A percentile compares a stretch with the other conserved stretches of the same genome.
phyloP scores from a whole-genome alignment of 2,329 filamentous ascomycete genomes.

The Fusarium chlamydosporum region DNA sequence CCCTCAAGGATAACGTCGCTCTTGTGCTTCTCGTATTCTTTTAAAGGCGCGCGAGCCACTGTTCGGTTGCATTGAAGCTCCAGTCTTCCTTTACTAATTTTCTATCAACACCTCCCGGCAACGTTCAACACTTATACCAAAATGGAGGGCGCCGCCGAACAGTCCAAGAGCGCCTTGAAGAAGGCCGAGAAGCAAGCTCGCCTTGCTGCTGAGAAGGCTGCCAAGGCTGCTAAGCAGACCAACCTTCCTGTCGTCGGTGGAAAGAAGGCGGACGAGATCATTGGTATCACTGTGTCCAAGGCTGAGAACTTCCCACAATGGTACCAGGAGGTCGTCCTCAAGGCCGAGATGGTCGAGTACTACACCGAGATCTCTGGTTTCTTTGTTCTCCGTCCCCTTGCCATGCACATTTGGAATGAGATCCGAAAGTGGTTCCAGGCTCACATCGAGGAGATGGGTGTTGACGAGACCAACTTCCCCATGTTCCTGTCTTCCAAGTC shows the following conservation, averaged over 20 bases:
- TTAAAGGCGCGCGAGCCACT: conserved; percentile 35
- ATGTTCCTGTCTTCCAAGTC: conserved; percentile 96
- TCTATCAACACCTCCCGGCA: conserved; percentile 14
- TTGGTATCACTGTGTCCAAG: conserved; percentile 90
- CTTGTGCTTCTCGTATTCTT: conserved; percentile 30
- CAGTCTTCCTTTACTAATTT: conserved; percentile 5
- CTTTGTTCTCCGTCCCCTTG: conserved; percentile 85
- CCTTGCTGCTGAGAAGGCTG: conserved; percentile 72
- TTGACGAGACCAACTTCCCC: conserved; percentile 96
- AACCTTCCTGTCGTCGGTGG: conserved; percentile 67
- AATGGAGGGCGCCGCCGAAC: conserved; percentile 55
- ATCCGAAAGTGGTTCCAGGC: conserved; percentile 77
- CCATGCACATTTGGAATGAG: conserved; percentile 76
- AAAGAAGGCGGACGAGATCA: conserved; percentile 77
- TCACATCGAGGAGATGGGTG: conserved; percentile 89
- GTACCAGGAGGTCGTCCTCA: conserved; percentile 98
- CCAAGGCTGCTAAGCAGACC: conserved; percentile 71
- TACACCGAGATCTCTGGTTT: conserved; percentile 95
- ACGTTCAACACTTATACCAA: conserved; percentile 46
- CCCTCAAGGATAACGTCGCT: conserved; percentile 36
- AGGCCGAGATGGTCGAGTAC: conserved; percentile 98
- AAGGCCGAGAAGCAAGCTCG: conserved; percentile 76
- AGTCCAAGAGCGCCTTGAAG: conserved; percentile 74
- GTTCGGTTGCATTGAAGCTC: conserved; percentile 28
- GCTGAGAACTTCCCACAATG: conserved; percentile 89